phyloP scores from a whole-genome alignment of 768 basidiomycete species.

The Phylloporus rhodoxanthus region DNA sequence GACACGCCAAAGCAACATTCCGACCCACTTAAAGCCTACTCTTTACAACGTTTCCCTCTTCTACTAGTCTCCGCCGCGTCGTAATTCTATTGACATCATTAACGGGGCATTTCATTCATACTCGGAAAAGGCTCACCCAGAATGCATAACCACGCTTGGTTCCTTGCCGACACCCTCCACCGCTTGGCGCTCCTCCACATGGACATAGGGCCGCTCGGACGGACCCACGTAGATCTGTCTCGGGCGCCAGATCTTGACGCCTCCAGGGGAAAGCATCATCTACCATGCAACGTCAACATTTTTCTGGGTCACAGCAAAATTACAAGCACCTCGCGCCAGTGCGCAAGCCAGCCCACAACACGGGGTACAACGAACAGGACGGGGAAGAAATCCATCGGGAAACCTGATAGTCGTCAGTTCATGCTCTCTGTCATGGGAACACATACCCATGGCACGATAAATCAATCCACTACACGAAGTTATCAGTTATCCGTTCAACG shows the following conservation, averaged over 20 bases:
- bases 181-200: conserved; percentile 49
- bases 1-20: too few relatives aligned
- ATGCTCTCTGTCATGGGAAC: not conserved
- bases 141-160: conserved; percentile 62
- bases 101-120: not conserved
- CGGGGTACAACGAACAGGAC: conserved; percentile 89
- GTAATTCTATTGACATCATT: conserved; percentile 22
- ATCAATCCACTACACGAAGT: conserved; percentile 60
- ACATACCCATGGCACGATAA: conserved; percentile 84
- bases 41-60: conserved; percentile 19
- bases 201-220: conserved; percentile 68
- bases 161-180: conserved; percentile 53
- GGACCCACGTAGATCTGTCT: conserved; percentile 81
- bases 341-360: conserved; percentile 89
- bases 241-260: conserved; percentile 92
- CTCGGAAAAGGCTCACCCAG: conserved; percentile 52
- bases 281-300: conserved; percentile 28
- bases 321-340: conserved; percentile 72
- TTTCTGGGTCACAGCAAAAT: not conserved
- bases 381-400: conserved; percentile 92
- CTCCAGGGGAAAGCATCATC: conserved; percentile 88
- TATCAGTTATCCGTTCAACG: not conserved
- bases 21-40: conserved; percentile 23
- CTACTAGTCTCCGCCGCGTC: conserved; percentile 28
- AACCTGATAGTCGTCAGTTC: conserved; percentile 43